These are phyloP conservation scores for Ophiostoma populinum DNA, from an alignment of 2,329 filamentous ascomycete species.

Conservation along the genomic window DNA sequence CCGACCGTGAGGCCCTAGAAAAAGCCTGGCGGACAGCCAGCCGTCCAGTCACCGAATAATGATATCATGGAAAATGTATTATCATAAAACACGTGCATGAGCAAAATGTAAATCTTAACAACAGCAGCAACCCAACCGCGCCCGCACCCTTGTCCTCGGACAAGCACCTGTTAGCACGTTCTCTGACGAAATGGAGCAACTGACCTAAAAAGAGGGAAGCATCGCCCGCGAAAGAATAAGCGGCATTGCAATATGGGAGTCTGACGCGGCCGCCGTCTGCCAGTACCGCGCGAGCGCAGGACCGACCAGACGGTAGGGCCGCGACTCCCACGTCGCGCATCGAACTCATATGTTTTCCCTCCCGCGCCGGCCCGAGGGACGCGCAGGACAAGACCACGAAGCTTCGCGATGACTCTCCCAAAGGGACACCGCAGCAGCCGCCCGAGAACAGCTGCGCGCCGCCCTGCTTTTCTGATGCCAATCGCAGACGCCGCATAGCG, in stretches of 20 bases:
- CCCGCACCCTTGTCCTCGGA: background rate
- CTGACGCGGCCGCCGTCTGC: conserved; percentile 1
- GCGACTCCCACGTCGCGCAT: conserved; percentile 12
- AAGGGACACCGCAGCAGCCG: conserved; percentile 6
- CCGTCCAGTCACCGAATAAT: too few relatives aligned
- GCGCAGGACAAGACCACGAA: conserved; percentile 9
- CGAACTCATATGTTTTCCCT: conserved; percentile 12
- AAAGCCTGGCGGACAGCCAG: conserved; percentile 5
- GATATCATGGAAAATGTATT: too few relatives aligned
- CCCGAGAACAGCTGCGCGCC: background rate
- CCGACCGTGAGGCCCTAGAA: conserved; percentile 5
- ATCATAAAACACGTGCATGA: too few relatives aligned
- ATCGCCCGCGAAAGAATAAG: conserved; percentile 14
- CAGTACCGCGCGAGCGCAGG: too few relatives aligned
- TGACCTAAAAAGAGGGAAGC: conserved; percentile 10
- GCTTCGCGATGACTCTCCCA: conserved; percentile 14
- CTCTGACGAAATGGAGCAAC: conserved; percentile 7
- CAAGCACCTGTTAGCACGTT: conserved; percentile 8
- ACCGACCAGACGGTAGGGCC: background rate
- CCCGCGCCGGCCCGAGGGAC: background rate
- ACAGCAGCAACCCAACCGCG: background rate
- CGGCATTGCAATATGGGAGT: conserved; percentile 14
- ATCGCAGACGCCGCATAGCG: conserved; percentile 12
- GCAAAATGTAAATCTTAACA: too few relatives aligned
- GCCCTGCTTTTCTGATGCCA: conserved; percentile 14